These are phyloP conservation scores for Cladosporium colombiae DNA, from an alignment of 2,329 filamentous ascomycete genomes.

Conservation along the genomic window DNA sequence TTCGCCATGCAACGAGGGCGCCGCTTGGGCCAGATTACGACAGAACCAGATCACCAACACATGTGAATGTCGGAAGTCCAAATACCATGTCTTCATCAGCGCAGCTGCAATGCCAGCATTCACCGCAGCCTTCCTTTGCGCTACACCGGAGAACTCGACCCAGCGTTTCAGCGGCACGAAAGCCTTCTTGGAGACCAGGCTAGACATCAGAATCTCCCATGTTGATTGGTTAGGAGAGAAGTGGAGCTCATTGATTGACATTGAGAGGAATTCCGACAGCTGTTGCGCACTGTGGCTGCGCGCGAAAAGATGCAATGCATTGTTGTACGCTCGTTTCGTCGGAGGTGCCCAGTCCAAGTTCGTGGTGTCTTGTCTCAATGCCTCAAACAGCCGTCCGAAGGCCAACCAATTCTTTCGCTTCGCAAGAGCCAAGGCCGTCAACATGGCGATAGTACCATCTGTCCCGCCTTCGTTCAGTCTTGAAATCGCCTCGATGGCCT, in stretches of 20 bases:
- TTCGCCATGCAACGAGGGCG: constrained; percentile 25
- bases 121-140: constrained; percentile 26
- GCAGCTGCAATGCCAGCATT: constrained; percentile 24
- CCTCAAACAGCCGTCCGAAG: not conserved
- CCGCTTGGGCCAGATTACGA: constrained; percentile 24
- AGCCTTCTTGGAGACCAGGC: constrained; percentile 26
- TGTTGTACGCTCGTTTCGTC: constrained; percentile 24
- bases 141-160: constrained; percentile 25
- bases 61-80: constrained; percentile 31
- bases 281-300: constrained; percentile 27
- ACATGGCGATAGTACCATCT: not conserved
- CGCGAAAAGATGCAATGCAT: constrained; percentile 25
- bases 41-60: constrained; percentile 31
- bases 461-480: not conserved
- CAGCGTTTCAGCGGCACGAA: constrained; percentile 30
- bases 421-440: constrained; percentile 14
- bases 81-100: constrained; percentile 32
- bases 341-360: not conserved
- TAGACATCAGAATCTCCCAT: constrained; percentile 28
- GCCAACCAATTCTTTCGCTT: constrained; percentile 9
- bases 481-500: not conserved
- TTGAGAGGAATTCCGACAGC: constrained; percentile 31
- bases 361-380: not conserved
- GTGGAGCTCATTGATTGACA: constrained; percentile 26
- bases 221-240: constrained; percentile 30